Evolutionary conservation across 2,329 filamentous ascomycete species (phyloP).

Genomic region (Onygenales sp.): DNA sequence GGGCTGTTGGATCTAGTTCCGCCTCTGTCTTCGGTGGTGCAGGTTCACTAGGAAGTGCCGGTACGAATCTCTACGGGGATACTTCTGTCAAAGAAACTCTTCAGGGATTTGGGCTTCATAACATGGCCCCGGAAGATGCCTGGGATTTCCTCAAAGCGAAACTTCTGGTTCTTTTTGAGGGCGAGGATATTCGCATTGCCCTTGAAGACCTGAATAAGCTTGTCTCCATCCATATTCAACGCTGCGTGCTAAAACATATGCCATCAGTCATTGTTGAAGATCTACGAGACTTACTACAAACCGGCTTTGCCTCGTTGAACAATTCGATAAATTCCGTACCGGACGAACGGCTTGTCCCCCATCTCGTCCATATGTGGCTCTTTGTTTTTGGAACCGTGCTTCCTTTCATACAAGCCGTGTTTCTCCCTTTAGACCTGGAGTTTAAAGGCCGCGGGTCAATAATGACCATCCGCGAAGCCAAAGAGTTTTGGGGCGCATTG

Average conservation of each 20-base stretch:
- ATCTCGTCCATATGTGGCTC: conserved; percentile 88
- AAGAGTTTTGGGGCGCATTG: conserved; percentile 81
- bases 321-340: conserved; percentile 68
- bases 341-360: conserved; percentile 81
- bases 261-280: conserved; percentile 55
- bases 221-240: conserved; percentile 52
- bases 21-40: conserved; percentile 24
- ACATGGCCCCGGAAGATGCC: conserved; percentile 58
- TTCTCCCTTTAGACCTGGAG: conserved; percentile 85
- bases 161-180: conserved; percentile 54
- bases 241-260: conserved; percentile 51
- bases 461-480: conserved; percentile 67
- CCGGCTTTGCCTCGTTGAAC: conserved; percentile 78
- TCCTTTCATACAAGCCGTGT: conserved; percentile 91
- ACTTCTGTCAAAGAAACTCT: conserved; percentile 32
- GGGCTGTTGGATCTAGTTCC: conserved; percentile 16
- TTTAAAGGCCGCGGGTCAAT: conserved; percentile 77
- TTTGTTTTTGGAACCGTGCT: conserved; percentile 83
- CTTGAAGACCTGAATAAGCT: conserved; percentile 58
- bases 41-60: conserved; percentile 26
- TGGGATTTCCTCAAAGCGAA: conserved; percentile 58
- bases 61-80: conserved; percentile 19
- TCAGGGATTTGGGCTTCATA: conserved; percentile 53
- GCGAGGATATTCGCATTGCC: conserved; percentile 53
- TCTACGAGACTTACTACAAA: conserved; percentile 50